phyloP scores from a whole-genome alignment of 2,329 filamentous ascomycete genomes.

The Neospermospora avenae region DNA sequence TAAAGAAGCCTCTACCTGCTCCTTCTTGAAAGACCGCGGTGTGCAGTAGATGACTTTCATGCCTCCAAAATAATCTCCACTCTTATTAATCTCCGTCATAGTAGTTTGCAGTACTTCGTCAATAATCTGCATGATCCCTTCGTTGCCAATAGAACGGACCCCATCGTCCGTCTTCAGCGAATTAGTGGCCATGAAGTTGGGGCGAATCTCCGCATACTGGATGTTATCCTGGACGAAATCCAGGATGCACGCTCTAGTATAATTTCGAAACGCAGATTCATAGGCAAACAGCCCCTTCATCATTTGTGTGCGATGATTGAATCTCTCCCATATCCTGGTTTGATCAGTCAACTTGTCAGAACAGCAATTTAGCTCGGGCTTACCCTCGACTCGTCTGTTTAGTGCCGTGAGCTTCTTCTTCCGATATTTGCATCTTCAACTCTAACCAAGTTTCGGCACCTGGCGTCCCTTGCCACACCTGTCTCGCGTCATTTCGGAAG shows the following conservation, averaged over 20 bases:
- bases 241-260: constrained; percentile 57
- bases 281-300: constrained; percentile 73
- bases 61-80: constrained; percentile 52
- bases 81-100: constrained; percentile 37
- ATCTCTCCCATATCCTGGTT: constrained; percentile 53
- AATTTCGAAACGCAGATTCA: constrained; percentile 56
- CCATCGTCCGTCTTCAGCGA: constrained; percentile 59
- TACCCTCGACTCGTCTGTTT: constrained; percentile 51
- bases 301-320: constrained; percentile 66
- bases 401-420: constrained; percentile 55
- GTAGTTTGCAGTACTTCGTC: constrained; percentile 52
- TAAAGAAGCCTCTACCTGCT: constrained; percentile 50
- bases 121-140: constrained; percentile 59
- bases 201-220: constrained; percentile 68
- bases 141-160: constrained; percentile 48
- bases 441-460: constrained; percentile 52
- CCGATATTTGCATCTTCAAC: constrained; percentile 59
- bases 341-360: constrained; percentile 14
- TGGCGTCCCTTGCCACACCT: constrained; percentile 26
- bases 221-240: constrained; percentile 63
- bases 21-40: constrained; percentile 54
- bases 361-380: constrained; percentile 24
- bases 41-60: constrained; percentile 72
- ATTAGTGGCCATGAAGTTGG: constrained; percentile 64
- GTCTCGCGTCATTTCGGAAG: constrained; percentile 31